phyloP scores from a whole-genome alignment of 179 eudicot genomes.

The Corrigiola litoralis region DNA sequence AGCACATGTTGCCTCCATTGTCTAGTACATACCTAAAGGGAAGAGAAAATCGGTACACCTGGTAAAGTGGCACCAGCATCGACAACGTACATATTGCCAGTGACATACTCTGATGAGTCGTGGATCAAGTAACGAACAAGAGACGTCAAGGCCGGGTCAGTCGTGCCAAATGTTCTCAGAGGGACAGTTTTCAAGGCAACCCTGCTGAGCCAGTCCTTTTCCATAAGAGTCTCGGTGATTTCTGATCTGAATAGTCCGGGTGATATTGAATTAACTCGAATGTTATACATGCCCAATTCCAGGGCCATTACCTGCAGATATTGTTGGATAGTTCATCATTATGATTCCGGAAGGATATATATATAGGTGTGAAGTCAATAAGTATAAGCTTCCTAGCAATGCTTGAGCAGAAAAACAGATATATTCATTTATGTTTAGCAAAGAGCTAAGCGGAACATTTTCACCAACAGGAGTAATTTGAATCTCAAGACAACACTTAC shows the following conservation, averaged over 20 bases:
- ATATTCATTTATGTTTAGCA: too few species aligned
- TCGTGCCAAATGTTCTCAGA: constrained; percentile 34
- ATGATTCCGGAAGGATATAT: too few species aligned
- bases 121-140: constrained; percentile 57
- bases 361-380: too few species aligned
- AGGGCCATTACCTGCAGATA: constrained; percentile 55
- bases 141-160: constrained; percentile 65
- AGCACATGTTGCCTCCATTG: neutral
- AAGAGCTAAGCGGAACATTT: too few species aligned
- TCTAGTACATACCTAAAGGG: constrained; percentile 36
- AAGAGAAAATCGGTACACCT: constrained; percentile 64
- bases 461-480: too few species aligned
- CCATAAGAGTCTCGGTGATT: constrained; percentile 42
- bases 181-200: constrained; percentile 39
- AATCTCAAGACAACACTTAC: too few species aligned
- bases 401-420: too few species aligned
- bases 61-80: constrained; percentile 64
- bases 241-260: constrained; percentile 70
- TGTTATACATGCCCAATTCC: constrained; percentile 53
- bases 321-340: too few species aligned
- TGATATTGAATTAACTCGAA: constrained; percentile 54
- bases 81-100: constrained; percentile 61
- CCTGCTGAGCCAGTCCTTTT: constrained; percentile 47
- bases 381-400: too few species aligned
- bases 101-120: constrained; percentile 50